phyloP scores from a whole-genome alignment of 352 stramenopile genomes.

The Detonula confervacea region DNA sequence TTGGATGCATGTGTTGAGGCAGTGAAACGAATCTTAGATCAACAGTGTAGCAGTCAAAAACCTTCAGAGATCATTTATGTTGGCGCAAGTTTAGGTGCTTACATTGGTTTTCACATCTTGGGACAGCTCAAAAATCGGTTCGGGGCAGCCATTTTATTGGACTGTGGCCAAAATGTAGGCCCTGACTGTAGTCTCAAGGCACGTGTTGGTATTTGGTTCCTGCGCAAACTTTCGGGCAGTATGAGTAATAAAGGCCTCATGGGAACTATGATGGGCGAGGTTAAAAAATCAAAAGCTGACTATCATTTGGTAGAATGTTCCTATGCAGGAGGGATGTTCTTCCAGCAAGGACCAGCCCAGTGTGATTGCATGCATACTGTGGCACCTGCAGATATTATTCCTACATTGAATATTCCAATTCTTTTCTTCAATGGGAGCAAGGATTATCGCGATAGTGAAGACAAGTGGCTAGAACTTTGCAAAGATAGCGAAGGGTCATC shows the following conservation, averaged over 20 bases:
- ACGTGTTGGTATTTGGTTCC: constrained; percentile 51
- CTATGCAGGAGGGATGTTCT: constrained; percentile 66
- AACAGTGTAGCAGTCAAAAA: constrained; percentile 33
- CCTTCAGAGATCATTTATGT: constrained; percentile 61
- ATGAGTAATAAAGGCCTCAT: constrained; percentile 64
- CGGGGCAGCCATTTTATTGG: constrained; percentile 59
- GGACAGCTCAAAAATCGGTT: constrained; percentile 51
- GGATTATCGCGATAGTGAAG: constrained; percentile 72
- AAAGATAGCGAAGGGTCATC: constrained; percentile 42
- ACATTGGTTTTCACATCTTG: constrained; percentile 72
- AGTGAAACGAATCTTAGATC: constrained; percentile 44
- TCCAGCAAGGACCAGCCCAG: constrained; percentile 57
- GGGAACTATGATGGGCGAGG: constrained; percentile 46
- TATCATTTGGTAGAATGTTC: constrained; percentile 59
- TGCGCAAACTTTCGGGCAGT: constrained; percentile 34
- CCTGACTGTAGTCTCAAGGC: constrained; percentile 67
- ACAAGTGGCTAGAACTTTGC: constrained; percentile 66
- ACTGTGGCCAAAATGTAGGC: constrained; percentile 76
- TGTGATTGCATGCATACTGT: constrained; percentile 63
- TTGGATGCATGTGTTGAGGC: constrained; percentile 52
- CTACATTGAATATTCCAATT: constrained; percentile 61
- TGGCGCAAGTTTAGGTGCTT: constrained; percentile 62
- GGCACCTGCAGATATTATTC: constrained; percentile 61
- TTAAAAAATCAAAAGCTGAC: constrained; percentile 59
- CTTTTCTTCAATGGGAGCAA: constrained; percentile 79